A percentile compares a stretch with the other conserved stretches of the same genome.
These are phyloP conservation scores for Sungouiozyma intestinalis DNA, from an alignment of 805 yeast species.

Conservation along the genomic window DNA sequence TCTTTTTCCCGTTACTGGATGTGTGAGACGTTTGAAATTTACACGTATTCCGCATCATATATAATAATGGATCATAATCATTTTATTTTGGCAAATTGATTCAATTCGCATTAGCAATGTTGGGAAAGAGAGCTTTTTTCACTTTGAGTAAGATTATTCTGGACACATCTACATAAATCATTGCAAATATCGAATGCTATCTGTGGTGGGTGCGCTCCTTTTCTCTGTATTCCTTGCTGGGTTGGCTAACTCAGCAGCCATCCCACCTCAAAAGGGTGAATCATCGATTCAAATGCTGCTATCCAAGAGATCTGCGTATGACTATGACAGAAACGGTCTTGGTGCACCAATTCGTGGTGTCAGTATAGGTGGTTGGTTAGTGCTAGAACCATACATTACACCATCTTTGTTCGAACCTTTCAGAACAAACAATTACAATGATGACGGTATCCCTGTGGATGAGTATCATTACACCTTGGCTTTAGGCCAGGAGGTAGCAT, in stretches of 20 bases:
- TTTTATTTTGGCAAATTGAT: no score
- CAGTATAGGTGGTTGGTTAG: slow-evolving; percentile 85
- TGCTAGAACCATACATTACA: slow-evolving; percentile 76
- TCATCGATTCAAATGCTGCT: not conserved
- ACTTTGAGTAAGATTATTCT: no score
- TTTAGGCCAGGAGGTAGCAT: slow-evolving; percentile 54
- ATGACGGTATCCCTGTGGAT: slow-evolving; percentile 56
- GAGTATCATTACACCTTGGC: slow-evolving; percentile 59
- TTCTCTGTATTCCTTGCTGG: not conserved
- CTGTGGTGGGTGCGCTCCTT: not conserved
- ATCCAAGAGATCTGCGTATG: not conserved
- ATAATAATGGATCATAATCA: not conserved
- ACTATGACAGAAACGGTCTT: not conserved
- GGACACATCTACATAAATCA: no score
- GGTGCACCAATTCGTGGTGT: slow-evolving; percentile 41
- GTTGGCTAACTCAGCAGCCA: slow-evolving; percentile 1
- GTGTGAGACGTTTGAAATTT: not conserved
- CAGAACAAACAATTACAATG: slow-evolving; percentile 27
- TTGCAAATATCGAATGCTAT: no score
- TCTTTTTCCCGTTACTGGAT: not conserved
- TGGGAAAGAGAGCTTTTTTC: no score
- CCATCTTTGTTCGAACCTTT: slow-evolving; percentile 59
- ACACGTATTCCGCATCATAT: not conserved
- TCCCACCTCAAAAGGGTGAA: slow-evolving; percentile 1
- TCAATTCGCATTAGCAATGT: no score